Percentiles rank a stretch among this genome's conserved stretches.
Evolutionary conservation across 2,329 filamentous ascomycete species (phyloP).

Genomic region (Pestalotiopsis sp.): DNA sequence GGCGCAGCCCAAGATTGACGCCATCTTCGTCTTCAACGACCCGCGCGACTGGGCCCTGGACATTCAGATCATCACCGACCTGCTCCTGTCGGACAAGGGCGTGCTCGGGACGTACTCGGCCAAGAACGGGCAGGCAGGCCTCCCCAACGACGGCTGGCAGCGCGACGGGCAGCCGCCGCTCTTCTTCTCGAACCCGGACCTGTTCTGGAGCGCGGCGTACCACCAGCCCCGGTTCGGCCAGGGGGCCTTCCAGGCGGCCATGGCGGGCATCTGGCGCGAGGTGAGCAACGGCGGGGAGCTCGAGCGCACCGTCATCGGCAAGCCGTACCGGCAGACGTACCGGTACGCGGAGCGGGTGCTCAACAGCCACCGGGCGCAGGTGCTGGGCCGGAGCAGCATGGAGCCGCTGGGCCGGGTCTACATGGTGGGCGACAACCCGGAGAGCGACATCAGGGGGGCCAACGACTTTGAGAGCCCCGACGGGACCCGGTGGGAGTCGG

Average conservation of each 20-base stretch:
- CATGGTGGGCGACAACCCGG: slow-evolving; percentile 92
- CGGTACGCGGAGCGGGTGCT: slow-evolving; percentile 80
- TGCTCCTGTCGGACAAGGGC: slow-evolving; percentile 78
- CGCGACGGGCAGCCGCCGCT: slow-evolving; percentile 78
- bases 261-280: slow-evolving; percentile 78
- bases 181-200: slow-evolving; percentile 88
- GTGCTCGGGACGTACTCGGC: slow-evolving; percentile 78
- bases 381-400: slow-evolving; percentile 39
- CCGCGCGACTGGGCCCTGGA: slow-evolving; percentile 96
- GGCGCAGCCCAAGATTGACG: slow-evolving; percentile 73
- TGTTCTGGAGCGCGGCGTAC: slow-evolving; percentile 86
- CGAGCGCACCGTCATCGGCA: slow-evolving; percentile 74
- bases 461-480: slow-evolving; percentile 71
- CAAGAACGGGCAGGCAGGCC: slow-evolving; percentile 66
- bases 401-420: slow-evolving; percentile 64
- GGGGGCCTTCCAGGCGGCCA: slow-evolving; percentile 82
- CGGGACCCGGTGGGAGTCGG: slow-evolving; percentile 75
- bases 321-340: slow-evolving; percentile 79
- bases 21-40: slow-evolving; percentile 93
- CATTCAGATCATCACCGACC: slow-evolving; percentile 79
- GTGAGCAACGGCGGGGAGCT: slow-evolving; percentile 68
- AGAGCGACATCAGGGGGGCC: slow-evolving; percentile 87
- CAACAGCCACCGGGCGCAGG: slow-evolving; percentile 56
- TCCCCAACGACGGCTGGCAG: slow-evolving; percentile 80
- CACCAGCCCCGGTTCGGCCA: slow-evolving; percentile 87